Evolutionary conservation across 371 early-diverging fungal genomes (phyloP).

Genomic region (Chytridium lagenaria): DNA sequence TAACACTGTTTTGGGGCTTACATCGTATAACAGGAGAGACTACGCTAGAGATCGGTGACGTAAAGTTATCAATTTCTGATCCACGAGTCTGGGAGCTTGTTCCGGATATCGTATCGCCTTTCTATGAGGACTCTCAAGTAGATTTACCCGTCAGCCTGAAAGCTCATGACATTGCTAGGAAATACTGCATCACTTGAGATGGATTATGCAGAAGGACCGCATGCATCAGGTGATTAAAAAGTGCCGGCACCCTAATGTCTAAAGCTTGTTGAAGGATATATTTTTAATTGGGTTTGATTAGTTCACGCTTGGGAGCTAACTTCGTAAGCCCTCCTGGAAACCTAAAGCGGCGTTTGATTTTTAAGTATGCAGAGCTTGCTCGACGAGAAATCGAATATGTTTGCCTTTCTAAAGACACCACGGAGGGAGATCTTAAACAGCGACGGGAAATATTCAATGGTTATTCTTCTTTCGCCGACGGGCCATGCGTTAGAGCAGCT

Average conservation of each 20-base stretch:
- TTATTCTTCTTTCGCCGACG: conserved; percentile 78
- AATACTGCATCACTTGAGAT: conserved; percentile 59
- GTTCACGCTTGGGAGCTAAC: neutral
- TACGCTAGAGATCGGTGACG: conserved; percentile 63
- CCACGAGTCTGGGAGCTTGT: conserved; percentile 69
- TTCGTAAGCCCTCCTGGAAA: conserved; percentile 66
- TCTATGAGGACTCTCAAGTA: conserved; percentile 74
- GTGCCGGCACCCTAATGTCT: neutral
- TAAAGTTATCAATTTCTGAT: conserved; percentile 62
- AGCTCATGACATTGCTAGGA: conserved; percentile 55
- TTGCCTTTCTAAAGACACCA: conserved; percentile 77
- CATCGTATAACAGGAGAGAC: no score
- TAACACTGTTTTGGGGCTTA: no score
- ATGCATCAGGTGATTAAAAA: conserved; percentile 66
- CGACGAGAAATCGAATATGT: conserved; percentile 78
- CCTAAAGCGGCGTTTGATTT: conserved; percentile 69
- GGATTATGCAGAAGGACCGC: conserved; percentile 60
- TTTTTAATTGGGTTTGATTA: conserved; percentile 70
- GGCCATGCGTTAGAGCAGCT: conserved; percentile 82
- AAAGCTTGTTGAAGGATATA: conserved; percentile 53
- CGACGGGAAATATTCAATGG: conserved; percentile 78
- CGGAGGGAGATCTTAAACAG: conserved; percentile 81
- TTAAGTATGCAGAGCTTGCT: conserved; percentile 76
- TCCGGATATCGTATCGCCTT: conserved; percentile 64
- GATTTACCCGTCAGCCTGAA: conserved; percentile 51